Base-by-base conservation (phyloP, 2,329 filamentous ascomycete species). In the Cercospora citrullina region DNA sequence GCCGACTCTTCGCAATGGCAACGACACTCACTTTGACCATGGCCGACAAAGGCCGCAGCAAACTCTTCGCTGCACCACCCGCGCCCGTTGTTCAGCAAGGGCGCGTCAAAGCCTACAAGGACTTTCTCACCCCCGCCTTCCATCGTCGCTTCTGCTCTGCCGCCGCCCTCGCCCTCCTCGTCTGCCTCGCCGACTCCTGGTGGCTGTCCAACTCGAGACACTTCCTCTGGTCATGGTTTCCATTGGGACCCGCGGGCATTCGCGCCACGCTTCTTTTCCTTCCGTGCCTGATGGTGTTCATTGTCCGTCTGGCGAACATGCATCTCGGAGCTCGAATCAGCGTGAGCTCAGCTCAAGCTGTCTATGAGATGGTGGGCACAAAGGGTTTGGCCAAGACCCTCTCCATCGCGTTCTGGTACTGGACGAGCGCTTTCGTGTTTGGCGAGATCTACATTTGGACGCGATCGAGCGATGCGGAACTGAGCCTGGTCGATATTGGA, bases 121-220 rank as follows among this genome's bases (percentile, higher is more conserved):
- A 97, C 82, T 96, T 96, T 79, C 83, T 97, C 73, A 96, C 94
- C 69, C 94, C 94, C 60, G 90, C 91, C 63, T 84, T 97, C 71
- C 94, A 98, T 80, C 87, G 91, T 75, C 88, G 93, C 75, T 98
- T 97, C 81, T 90, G 91, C 60, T 89, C 89, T 71, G 93, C 92
- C 12, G 90, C 91, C 59, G 85, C 87, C 14, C 82, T 92, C 70
- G 84, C 93, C 14, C 81, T 95, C 9, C 81, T 85, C 59, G 83
- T 93, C 65, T 92, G 92, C 77, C 96, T 95, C 78, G 64, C 87
- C 42, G 87, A 92, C 76, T 87, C 93, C 60, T 80, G 95, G 63
- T 79, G 89, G 65, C 85, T 96, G 71, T 89, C 90, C 18, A 85
- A 94, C 72, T 89, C 90, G 26, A 59, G 64, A 33, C 67, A 60